Percentiles rank a stretch among this genome's conserved stretches.
These are phyloP conservation scores for Smittium mucronatum DNA, from an alignment of 371 early-diverging fungal genomes.

Conservation along the genomic window DNA sequence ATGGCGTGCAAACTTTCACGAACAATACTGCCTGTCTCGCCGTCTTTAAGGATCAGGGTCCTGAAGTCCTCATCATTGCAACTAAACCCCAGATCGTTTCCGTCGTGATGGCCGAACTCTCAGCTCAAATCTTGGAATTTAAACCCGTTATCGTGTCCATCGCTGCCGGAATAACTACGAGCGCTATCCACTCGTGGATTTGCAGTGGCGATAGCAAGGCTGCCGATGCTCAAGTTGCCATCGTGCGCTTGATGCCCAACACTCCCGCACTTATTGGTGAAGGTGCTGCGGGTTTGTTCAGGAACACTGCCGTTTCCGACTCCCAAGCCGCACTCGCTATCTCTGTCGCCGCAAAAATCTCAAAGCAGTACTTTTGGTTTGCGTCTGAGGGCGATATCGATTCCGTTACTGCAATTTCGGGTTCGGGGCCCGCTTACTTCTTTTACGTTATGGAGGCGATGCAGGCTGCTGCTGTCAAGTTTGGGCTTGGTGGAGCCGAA, in stretches of 20 bases:
- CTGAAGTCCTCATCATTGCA: constrained; percentile 70
- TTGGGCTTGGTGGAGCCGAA: constrained; percentile 61
- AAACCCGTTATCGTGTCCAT: constrained; percentile 70
- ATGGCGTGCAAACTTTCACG: constrained; percentile 20
- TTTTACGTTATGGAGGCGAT: constrained; percentile 83
- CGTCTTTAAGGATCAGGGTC: background rate
- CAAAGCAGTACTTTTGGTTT: constrained; percentile 69
- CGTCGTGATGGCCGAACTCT: constrained; percentile 45
- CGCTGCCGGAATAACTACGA: constrained; percentile 75
- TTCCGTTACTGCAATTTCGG: constrained; percentile 77
- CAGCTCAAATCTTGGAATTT: constrained; percentile 26
- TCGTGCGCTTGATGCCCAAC: constrained; percentile 89
- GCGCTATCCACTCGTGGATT: constrained; percentile 61
- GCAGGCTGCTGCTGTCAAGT: constrained; percentile 63
- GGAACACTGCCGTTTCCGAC: constrained; percentile 41
- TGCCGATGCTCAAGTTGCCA: constrained; percentile 33
- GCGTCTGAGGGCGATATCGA: constrained; percentile 50
- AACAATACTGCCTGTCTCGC: constrained; percentile 12
- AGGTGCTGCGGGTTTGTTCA: constrained; percentile 79
- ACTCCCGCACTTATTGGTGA: constrained; percentile 78
- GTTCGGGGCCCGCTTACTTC: constrained; percentile 87
- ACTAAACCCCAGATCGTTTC: constrained; percentile 82
- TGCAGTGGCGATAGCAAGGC: constrained; percentile 18
- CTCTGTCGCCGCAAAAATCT: constrained; percentile 51
- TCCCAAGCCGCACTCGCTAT: constrained; percentile 50